Evolutionary conservation across 2,329 filamentous ascomycete species (phyloP), one percentile per base, ranked within the genome.

Genomic region (Leptographium lundbergii): DNA sequence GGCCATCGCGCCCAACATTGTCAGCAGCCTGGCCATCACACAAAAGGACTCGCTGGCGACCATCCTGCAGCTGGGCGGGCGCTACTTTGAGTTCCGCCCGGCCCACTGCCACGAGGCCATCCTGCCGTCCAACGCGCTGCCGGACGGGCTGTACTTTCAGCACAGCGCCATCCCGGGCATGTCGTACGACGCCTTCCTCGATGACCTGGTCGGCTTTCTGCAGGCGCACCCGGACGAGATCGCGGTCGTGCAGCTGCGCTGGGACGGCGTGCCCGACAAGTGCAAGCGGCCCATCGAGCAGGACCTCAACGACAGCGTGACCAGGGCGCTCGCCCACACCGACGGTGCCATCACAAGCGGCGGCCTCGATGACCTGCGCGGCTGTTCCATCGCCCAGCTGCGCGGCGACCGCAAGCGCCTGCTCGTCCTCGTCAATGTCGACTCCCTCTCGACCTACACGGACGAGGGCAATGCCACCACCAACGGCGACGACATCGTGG

Each of bases 11-110:
- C 69, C 69, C 57, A 67, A 68, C 63, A 78, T 80, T 64, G 72
- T 80, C 63, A 69, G 70, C 59, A 75, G 74, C 7, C 70, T 79
- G 2, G 74, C 77, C 60, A 72, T 79, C 54, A 80, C 77, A 9
- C 77, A 80, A 56, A 80, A 80, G 62, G 76, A 80, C 62, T 67
- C 65, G 2, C 67, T 79, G 0, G 63, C 68, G 10, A 69, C 69
- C 7, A 75, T 80, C 53, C 70, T 80, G 56, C 67, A 67, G 47
- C 70, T 79, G 45, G 77, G 77, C 0, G 75, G 75, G 0, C 65
- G 77, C 4, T 80, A 80, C 67, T 80, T 80, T 57, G 77, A 79
- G 66, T 79, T 79, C 63, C 69, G 77, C 6, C 77, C 77, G 0
- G 77, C 77, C 0, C 73, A 75, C 60, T 72, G 76, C 57, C 75